Conservation (phyloP, 1,284 basidiomycete species). For the Moniliella sp. region DNA sequence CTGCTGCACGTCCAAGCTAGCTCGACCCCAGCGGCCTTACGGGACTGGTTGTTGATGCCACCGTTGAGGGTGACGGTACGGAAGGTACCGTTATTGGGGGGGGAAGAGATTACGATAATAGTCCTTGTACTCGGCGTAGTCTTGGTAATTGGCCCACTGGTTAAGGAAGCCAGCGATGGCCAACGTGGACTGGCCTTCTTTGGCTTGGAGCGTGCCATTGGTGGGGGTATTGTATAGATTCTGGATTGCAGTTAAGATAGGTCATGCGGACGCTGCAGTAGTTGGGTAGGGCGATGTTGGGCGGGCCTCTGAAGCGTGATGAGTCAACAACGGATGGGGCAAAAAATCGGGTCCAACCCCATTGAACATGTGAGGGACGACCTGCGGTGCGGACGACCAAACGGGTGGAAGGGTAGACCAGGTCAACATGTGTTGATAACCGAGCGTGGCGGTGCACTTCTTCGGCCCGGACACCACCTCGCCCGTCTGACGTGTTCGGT, state of each 20-base stretch:
- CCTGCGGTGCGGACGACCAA: too few relatives aligned
- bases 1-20: constrained; percentile 49
- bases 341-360: too few relatives aligned
- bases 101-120: too few relatives aligned
- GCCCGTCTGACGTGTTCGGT: constrained; percentile 12
- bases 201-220: constrained; percentile 10
- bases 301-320: too few relatives aligned
- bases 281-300: too few relatives aligned
- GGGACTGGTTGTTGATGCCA: constrained; percentile 42
- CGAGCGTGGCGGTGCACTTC: constrained; percentile 11
- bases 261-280: too few relatives aligned
- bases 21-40: constrained; percentile 42
- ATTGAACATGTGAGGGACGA: too few relatives aligned
- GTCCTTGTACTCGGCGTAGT: constrained; percentile 38
- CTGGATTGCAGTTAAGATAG: constrained; percentile 14
- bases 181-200: constrained; percentile 8
- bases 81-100: constrained; percentile 41
- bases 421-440: constrained; percentile 13
- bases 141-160: too few relatives aligned
- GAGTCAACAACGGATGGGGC: too few relatives aligned
- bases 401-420: constrained; percentile 17
- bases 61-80: constrained; percentile 40
- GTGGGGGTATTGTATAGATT: constrained; percentile 16
- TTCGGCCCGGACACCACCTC: constrained; percentile 10
- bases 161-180: constrained; percentile 21